Percentiles rank a stretch among this genome's conserved stretches.
phyloP scores from a whole-genome alignment of 2,329 filamentous ascomycete genomes.

The Talaromyces sp. region DNA sequence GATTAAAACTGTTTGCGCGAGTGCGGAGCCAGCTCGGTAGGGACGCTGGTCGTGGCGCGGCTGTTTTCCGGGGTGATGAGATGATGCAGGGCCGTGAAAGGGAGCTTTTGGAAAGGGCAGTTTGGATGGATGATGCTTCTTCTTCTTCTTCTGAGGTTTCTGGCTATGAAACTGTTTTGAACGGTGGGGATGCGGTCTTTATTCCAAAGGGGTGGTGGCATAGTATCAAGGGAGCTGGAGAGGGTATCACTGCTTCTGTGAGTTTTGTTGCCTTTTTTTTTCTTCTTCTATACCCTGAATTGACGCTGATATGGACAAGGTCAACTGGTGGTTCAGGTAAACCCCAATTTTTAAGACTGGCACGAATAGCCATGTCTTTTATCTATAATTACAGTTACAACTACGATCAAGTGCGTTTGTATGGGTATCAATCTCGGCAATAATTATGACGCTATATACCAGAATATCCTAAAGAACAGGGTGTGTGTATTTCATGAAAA shows the following conservation, averaged over 20 bases:
- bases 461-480: neutral
- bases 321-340: constrained; percentile 70
- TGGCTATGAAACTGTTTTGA: constrained; percentile 53
- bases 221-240: constrained; percentile 63
- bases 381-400: neutral
- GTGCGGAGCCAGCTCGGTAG: constrained; percentile 40
- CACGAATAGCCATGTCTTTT: neutral
- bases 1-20: constrained; percentile 59
- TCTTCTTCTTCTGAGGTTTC: constrained; percentile 6
- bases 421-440: neutral
- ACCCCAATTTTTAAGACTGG: constrained; percentile 30
- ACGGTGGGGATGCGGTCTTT: constrained; percentile 67
- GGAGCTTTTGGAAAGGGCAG: constrained; percentile 57
- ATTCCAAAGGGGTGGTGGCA: constrained; percentile 87
- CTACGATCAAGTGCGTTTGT: neutral
- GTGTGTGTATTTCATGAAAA: constrained; percentile 3
- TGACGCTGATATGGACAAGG: constrained; percentile 35
- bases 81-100: constrained; percentile 87
- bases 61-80: constrained; percentile 66
- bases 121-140: constrained; percentile 57
- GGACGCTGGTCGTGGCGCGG: constrained; percentile 28
- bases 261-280: constrained; percentile 20
- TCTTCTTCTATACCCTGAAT: neutral
- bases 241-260: constrained; percentile 56
- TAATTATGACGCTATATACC: neutral